Percentiles rank a stretch among this genome's conserved stretches.
phyloP scores from a whole-genome alignment of 1,284 basidiomycete genomes.

The Melampsora americana region DNA sequence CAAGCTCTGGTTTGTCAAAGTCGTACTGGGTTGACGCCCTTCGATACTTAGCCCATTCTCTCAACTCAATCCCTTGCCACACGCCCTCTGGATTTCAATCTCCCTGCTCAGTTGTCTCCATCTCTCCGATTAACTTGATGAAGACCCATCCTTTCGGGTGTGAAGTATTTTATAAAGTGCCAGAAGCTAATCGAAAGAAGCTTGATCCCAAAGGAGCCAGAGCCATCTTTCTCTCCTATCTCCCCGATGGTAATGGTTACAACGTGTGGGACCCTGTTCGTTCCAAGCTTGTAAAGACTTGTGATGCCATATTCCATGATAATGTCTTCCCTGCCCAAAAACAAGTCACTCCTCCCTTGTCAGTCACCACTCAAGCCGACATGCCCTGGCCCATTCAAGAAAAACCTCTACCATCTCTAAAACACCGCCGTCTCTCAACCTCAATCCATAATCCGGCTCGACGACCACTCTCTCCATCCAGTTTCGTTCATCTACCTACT shows the following conservation, averaged over 20 bases:
- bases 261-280: neutral
- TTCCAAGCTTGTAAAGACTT: neutral
- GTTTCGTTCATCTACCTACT: no score
- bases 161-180: neutral
- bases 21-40: constrained; percentile 17
- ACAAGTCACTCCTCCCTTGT: constrained; percentile 2
- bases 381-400: no score
- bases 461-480: no score
- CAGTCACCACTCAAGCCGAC: neutral
- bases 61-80: neutral
- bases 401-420: no score
- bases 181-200: neutral
- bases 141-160: constrained; percentile 23
- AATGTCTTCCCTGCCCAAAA: neutral
- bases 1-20: neutral
- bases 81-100: neutral
- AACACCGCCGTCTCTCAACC: no score
- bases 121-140: neutral
- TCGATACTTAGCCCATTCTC: no score
- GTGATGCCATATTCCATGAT: constrained; percentile 5
- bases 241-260: constrained; percentile 7
- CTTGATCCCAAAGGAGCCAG: neutral
- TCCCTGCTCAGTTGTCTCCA: neutral
- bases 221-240: constrained; percentile 12
- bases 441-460: no score